A percentile compares a stretch with the other conserved stretches of the same genome.
phyloP scores from a whole-genome alignment of 1,284 basidiomycete species.

The Mrakiaceae sp. region DNA sequence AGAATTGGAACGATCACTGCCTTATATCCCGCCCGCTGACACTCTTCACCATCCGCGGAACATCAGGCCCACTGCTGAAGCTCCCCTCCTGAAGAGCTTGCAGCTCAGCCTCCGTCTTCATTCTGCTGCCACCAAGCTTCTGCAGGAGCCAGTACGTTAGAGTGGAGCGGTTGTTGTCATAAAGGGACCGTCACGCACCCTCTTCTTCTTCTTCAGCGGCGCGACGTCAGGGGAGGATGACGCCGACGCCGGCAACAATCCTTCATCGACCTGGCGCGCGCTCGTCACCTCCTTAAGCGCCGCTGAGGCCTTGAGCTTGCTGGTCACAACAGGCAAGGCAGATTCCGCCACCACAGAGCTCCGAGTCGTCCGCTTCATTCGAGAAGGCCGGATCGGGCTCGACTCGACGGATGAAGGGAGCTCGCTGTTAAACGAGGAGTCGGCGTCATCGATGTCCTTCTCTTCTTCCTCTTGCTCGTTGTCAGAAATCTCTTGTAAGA shows the following conservation, averaged over 20 bases:
- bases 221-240: not conserved
- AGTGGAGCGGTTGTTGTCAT: not conserved
- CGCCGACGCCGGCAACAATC: not conserved
- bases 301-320: not conserved
- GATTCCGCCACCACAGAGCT: not conserved
- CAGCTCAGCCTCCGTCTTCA: too few relatives aligned
- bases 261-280: constrained; percentile 14
- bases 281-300: constrained; percentile 1
- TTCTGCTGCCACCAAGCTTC: too few relatives aligned
- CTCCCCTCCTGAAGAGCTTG: too few relatives aligned
- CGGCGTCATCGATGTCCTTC: constrained; percentile 24
- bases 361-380: constrained; percentile 19
- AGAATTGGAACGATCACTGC: too few relatives aligned
- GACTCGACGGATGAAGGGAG: constrained; percentile 18
- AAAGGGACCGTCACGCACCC: not conserved
- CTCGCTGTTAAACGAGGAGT: constrained; percentile 22
- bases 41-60: too few relatives aligned
- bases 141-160: too few relatives aligned
- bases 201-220: not conserved
- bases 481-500: constrained; percentile 16
- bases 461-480: constrained; percentile 23
- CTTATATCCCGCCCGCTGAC: too few relatives aligned
- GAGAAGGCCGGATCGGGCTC: constrained; percentile 22
- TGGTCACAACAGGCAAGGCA: not conserved
- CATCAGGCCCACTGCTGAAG: too few relatives aligned